Evolutionary conservation across 2,329 filamentous ascomycete species (phyloP), one percentile per base, ranked within the genome.

Genomic region (Epichloe bromicola): DNA sequence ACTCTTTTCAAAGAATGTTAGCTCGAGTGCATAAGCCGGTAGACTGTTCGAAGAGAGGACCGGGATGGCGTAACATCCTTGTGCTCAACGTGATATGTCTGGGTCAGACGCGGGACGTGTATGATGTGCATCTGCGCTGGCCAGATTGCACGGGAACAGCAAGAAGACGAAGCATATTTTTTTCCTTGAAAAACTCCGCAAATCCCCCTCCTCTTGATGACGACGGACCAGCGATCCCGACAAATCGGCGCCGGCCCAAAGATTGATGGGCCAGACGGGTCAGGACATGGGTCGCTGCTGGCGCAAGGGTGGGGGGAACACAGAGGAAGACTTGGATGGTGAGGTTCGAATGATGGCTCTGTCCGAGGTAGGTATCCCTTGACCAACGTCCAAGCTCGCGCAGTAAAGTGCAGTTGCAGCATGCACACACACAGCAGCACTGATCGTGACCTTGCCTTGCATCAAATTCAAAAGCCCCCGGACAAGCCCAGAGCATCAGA

Each of bases 221-320:
- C 26, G 30, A 30, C 19, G 12, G 43, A 37, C 40, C 15, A 42
- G 36, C 50, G 14, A 48, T 37, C 48, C 50, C 45, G 45, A 51
- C 50, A 48, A 51, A 51, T 51, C 45, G 50, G 50, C 45, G 48
- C 39, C 45, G 33, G 41, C 17, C 48, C 48, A 36, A 51, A 47
- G 20, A 23, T 38, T 40, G 34, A 47, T 40, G 50, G 44, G 38
- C 38, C 30, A 10, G 20, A 15, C 42, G 43, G 43, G 47, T 33
- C 26, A 50, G 38, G 37, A 47, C 47, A 14, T 39, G 47, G 51
- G 47, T 46, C 17, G 17, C 7, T 37, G 37, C 17, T 50, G 38
- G n/a, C 23, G 46, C 30, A 49, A 42, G 47, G 51, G 42, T 52
- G 51, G 36, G 23, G 37, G 23, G 37, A n/a, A 38, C 30, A 12